phyloP scores from a whole-genome alignment of 306 rosid genomes.

The peach (Prunus persica) region Prunus_persica_NCBIv2 NC_034013.1:15229001-15229500 shows the following conservation, averaged over 20 bases:
- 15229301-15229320: background rate
- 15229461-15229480: background rate
- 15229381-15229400: background rate
- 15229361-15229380: background rate
- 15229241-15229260: slow-evolving; percentile 75
- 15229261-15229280: slow-evolving; percentile 62
- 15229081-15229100: slow-evolving; percentile 47
- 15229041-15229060: background rate
- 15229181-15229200: slow-evolving; percentile 82
- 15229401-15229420: background rate
- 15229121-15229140: slow-evolving; percentile 62
- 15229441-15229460: background rate
- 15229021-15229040: slow-evolving; percentile 16
- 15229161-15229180: slow-evolving; percentile 54
- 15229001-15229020: background rate
- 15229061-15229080: slow-evolving; percentile 10
- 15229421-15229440: background rate
- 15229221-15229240: slow-evolving; percentile 37
- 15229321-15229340: background rate
- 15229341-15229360: slow-evolving; percentile 1
- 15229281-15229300: slow-evolving; percentile 50
- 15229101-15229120: slow-evolving; percentile 79
- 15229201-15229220: slow-evolving; percentile 65
- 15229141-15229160: slow-evolving; percentile 84
- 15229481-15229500: background rate